Percentiles rank a stretch among this genome's conserved stretches.
Conservation (phyloP, 306 rosid genomes). For the Glycyrrhiza uralensis region DNA sequence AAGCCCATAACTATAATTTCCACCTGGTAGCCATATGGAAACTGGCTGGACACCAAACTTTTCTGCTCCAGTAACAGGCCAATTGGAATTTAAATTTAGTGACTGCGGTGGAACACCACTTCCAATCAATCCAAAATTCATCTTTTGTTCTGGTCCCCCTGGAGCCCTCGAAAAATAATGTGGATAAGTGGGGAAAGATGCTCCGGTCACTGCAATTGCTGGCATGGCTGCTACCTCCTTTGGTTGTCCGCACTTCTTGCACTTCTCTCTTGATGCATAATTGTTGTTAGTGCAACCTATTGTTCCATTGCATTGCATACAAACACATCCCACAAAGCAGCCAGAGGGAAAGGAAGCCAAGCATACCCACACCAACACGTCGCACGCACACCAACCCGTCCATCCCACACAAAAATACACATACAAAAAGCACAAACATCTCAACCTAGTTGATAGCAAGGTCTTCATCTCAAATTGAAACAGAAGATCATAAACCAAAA, state of each 20-base stretch:
- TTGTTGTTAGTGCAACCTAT: conserved; percentile 99
- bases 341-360: conserved; percentile 67
- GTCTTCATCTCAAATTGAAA: conserved; percentile 39
- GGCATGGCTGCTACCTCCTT: conserved; percentile 97
- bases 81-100: conserved; percentile 53
- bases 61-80: conserved; percentile 59
- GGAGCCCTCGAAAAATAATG: conserved; percentile 65
- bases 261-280: conserved; percentile 99
- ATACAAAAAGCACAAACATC: conserved; percentile 83
- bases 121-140: conserved; percentile 66
- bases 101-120: conserved; percentile 48
- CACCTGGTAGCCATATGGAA: conserved; percentile 56
- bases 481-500: conserved; percentile 26
- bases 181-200: conserved; percentile 71
- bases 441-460: conserved; percentile 70
- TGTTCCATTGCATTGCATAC: conserved; percentile 79
- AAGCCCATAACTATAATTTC: conserved; percentile 50
- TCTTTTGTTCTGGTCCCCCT: conserved; percentile 63
- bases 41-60: conserved; percentile 61
- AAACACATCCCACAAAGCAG: conserved; percentile 76
- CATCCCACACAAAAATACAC: conserved; percentile 78
- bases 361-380: conserved; percentile 64
- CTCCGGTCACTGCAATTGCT: conserved; percentile 77
- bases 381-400: conserved; percentile 76
- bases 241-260: conserved; percentile 95